These are phyloP conservation scores for Clitoria ternatea DNA, from an alignment of 306 rosid species.

Conservation along the genomic window DNA sequence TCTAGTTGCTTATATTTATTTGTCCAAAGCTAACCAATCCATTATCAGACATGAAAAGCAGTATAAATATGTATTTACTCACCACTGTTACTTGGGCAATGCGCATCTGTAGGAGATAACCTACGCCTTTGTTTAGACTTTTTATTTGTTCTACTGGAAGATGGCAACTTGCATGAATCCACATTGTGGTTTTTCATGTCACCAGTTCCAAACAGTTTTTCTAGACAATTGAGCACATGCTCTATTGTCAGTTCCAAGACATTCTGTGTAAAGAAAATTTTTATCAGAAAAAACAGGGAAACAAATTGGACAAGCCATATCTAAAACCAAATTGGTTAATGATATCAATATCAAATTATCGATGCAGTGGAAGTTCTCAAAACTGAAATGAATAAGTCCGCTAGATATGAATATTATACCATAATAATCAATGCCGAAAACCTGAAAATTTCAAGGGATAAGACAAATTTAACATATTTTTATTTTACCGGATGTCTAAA, in stretches of 20 bases:
- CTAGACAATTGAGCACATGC: slow-evolving; percentile 55
- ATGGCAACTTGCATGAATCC: slow-evolving; percentile 27
- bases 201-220: slow-evolving; percentile 48
- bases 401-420: not conserved
- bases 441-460: not conserved
- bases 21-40: slow-evolving; percentile 22
- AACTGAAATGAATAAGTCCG: slow-evolving; percentile 1
- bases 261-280: slow-evolving; percentile 32
- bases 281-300: not conserved
- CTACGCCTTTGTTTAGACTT: slow-evolving; percentile 26
- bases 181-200: slow-evolving; percentile 26
- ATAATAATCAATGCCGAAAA: not conserved
- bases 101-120: slow-evolving; percentile 30
- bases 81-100: slow-evolving; percentile 40
- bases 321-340: slow-evolving; percentile 2
- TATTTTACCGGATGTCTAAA: not conserved
- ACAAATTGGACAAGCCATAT: slow-evolving; percentile 16
- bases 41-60: not conserved
- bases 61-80: slow-evolving; percentile 27
- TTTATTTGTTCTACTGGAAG: slow-evolving; percentile 29
- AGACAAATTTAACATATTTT: slow-evolving; percentile 1
- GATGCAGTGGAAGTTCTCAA: not conserved
- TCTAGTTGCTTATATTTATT: not conserved
- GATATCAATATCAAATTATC: not conserved
- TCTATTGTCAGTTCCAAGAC: slow-evolving; percentile 54